Conservation (phyloP, 164 flowering plant species). For the Chloranthus sessilifolius region DNA sequence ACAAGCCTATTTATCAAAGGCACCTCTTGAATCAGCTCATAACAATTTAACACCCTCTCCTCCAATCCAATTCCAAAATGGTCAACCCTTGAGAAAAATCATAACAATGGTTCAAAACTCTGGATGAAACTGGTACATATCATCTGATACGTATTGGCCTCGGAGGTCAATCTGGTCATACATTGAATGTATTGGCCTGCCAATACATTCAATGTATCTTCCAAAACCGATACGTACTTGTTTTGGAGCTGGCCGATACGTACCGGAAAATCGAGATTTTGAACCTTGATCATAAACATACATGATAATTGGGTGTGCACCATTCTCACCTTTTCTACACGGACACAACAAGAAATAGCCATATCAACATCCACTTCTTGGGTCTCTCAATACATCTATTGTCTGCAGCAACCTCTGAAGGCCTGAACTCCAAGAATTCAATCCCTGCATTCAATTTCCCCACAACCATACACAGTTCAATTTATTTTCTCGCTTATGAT, state of each 20-base stretch:
- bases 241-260: too few relatives aligned
- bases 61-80: conserved; percentile 42
- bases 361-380: conserved; percentile 36
- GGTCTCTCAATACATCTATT: conserved; percentile 40
- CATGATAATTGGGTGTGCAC: conserved; percentile 6
- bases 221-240: too few relatives aligned
- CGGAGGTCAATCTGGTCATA: too few relatives aligned
- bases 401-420: conserved; percentile 80
- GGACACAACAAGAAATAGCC: conserved; percentile 32
- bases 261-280: too few relatives aligned
- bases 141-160: too few relatives aligned
- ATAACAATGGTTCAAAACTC: too few relatives aligned
- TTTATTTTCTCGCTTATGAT: neutral
- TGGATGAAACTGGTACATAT: too few relatives aligned
- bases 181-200: too few relatives aligned
- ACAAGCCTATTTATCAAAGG: conserved; percentile 23
- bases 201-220: too few relatives aligned
- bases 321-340: conserved; percentile 47
- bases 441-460: conserved; percentile 52
- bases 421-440: conserved; percentile 63
- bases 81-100: too few relatives aligned
- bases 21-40: conserved; percentile 46
- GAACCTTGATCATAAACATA: too few relatives aligned
- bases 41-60: conserved; percentile 70
- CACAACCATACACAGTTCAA: conserved; percentile 17